Evolutionary conservation across 1,284 basidiomycete genomes (phyloP), one percentile per base, ranked within the genome.

Genomic region (Cryptococcus sp.): DNA sequence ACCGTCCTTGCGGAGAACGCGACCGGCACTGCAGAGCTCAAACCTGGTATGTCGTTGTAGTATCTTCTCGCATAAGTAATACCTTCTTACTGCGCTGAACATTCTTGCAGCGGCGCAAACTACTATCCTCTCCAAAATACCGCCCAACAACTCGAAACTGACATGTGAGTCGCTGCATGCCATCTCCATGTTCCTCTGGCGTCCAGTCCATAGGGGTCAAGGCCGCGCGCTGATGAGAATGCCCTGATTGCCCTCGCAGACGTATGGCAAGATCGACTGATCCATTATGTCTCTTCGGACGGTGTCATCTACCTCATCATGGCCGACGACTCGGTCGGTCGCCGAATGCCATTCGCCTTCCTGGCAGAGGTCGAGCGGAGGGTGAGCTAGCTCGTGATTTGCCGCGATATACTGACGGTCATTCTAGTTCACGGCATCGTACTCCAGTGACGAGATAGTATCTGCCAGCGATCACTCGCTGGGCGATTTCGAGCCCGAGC

Each of bases 241-340:
- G 5, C 8, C 20, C 39, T 20, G 19, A 6, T 50, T 11, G 13
- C 46, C 13, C 20, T 39, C 17, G 25, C 57, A 82, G 81, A 95
- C 81, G 91, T 90, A 52, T 93, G 91, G 91, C 91, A 96, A 75
- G 88, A 94, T 78, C 95, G 91, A 75, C 83, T 97, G 27, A 96
- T 98, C 73, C 95, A 99, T 80, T 98, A 98, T 79, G 85, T 95
- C 62, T 90, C 90, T 10, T 90, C 92, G 62, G 87, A 86, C 35
- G 90, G 90, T 0, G 86, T 90, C 74, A 87, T 88, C 47, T 96
- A 89, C 78, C 85, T 99, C 52, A 91, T 94, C 55, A 93, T 98
- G 86, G 90, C 91, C 17, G 91, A 96, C 74, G 92, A 95, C 72
- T 84, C 88, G 40, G 91, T 89, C 39, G 92, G 93, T 52, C 84